Base-by-base conservation (phyloP, 208 protist genomes). In the Leishmania gerbilli region DNA sequence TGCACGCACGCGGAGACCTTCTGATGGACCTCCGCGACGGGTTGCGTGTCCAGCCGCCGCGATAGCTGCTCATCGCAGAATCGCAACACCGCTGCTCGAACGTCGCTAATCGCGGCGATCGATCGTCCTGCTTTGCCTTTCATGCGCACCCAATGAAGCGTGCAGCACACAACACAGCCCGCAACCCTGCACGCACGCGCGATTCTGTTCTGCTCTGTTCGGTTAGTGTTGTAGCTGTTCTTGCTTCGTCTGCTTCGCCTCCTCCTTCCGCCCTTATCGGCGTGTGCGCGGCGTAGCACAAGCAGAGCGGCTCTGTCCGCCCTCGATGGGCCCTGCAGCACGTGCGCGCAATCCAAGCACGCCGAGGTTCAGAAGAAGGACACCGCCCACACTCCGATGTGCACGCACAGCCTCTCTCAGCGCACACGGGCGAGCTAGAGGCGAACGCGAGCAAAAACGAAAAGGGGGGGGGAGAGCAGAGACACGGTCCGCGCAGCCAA, bases 1-100 rank as follows among this genome's bases (percentile, higher is more conserved):
- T 83, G 75, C n/a, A 94, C 87, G 74, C 88, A 89, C 0, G 83
- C 45, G 3, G 74, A n/a, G 6, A 94, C 87, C 13, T 92, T 76
- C 27, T 74, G 49, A 71, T 94, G 88, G 1, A 89, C 84, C 11
- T 80, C 71, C 11, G 87, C 88, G 53, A 96, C 89, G 24, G 87
- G 85, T 42, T 81, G 83, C 21, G 89, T 94, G 87, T 87, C 87
- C 31, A 84, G 77, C 15, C 49, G 68, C 15, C 71, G 65, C 11
- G 79, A 72, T 3, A 84, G 74, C 45, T 79, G 76, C 71, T 69
- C 77, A 15, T 79, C 80, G 40, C 78, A 84, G 74, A 82, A 84
- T 58, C 65, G 78, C 31, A 17, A 37, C 34, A 88, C 77, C n/a
- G 80, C 78, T 9, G 77, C 81, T 27, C 80, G 71, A 2, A 84